phyloP scores from a whole-genome alignment of 352 stramenopile genomes.

The Globisporangium camurandrum region DNA sequence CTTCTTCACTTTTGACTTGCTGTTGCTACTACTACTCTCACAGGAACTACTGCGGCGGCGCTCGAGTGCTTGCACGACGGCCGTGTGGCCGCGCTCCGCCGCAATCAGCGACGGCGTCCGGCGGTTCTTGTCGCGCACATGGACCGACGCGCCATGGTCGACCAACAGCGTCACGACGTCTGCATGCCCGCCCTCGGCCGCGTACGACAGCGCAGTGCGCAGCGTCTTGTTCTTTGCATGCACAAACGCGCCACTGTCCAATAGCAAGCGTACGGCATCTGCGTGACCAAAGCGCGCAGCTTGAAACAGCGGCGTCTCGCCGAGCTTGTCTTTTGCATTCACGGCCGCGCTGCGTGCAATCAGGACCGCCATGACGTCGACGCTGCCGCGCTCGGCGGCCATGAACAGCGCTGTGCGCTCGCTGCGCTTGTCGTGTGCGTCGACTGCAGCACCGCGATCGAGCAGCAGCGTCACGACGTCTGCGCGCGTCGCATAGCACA shows the following conservation, averaged over 20 bases:
- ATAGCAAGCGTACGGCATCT: neutral
- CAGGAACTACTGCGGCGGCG: neutral
- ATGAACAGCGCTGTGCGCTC: constrained; percentile 11
- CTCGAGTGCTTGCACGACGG: constrained; percentile 8
- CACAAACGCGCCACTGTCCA: constrained; percentile 8
- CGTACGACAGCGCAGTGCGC: constrained; percentile 9
- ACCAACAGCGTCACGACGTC: constrained; percentile 9
- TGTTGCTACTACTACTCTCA: constrained; percentile 1
- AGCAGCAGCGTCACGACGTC: constrained; percentile 6
- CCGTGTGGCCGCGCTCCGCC: constrained; percentile 4
- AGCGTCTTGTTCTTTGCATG: constrained; percentile 7
- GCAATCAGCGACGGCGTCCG: constrained; percentile 8
- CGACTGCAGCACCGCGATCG: constrained; percentile 1
- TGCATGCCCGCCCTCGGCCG: constrained; percentile 7
- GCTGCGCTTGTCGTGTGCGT: constrained; percentile 1
- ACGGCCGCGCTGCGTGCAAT: constrained; percentile 1
- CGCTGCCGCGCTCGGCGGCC: constrained; percentile 5
- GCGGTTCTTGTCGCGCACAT: constrained; percentile 7
- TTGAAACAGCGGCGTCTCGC: constrained; percentile 10
- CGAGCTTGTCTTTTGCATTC: constrained; percentile 10
- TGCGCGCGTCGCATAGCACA: constrained; percentile 10
- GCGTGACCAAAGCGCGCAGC: constrained; percentile 9
- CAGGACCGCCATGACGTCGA: constrained; percentile 6
- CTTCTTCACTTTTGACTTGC: neutral
- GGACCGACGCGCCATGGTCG: constrained; percentile 8